Conservation (phyloP, 2,329 filamentous ascomycete species). For the Cladosporium sphaerospermum region DNA sequence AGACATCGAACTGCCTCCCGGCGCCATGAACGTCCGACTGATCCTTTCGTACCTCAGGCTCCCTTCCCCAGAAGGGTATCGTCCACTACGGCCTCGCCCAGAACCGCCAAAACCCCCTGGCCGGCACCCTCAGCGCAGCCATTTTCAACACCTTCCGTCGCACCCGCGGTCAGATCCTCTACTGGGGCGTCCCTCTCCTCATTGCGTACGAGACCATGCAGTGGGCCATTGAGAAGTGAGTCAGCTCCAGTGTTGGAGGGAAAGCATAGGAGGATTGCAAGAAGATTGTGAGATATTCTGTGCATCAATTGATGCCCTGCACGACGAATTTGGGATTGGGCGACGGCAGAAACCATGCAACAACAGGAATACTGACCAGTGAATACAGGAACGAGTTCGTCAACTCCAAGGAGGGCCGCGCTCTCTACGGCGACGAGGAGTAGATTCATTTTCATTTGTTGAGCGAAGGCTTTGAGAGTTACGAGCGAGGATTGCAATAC, state of each 20-base stretch:
- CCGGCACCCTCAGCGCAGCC: slow-evolving; percentile 69
- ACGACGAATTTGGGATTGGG: background rate
- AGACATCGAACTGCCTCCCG: slow-evolving; percentile 20
- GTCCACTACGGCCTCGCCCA: slow-evolving; percentile 68
- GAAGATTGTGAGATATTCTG: background rate
- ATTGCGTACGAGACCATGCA: slow-evolving; percentile 75
- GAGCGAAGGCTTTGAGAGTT: background rate
- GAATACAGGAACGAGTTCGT: slow-evolving; percentile 65
- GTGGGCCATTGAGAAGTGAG: slow-evolving; percentile 88
- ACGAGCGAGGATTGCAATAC: slow-evolving; percentile 4
- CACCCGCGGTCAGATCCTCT: slow-evolving; percentile 79
- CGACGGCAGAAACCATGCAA: background rate
- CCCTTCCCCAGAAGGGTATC: slow-evolving; percentile 54
- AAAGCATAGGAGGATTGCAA: background rate
- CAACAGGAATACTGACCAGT: slow-evolving; percentile 12
- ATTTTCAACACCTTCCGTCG: slow-evolving; percentile 95
- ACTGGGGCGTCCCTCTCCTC: slow-evolving; percentile 74
- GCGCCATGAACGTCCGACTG: background rate
- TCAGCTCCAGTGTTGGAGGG: slow-evolving; percentile 13
- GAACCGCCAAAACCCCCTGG: slow-evolving; percentile 85
- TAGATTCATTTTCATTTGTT: slow-evolving; percentile 14
- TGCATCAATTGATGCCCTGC: background rate
- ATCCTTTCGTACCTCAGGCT: slow-evolving; percentile 30
- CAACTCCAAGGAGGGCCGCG: slow-evolving; percentile 70
- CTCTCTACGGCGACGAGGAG: slow-evolving; percentile 44